Base-by-base conservation (phyloP, 192 early-diverging fungal genomes). In the Linnemannia schmuckeri region DNA sequence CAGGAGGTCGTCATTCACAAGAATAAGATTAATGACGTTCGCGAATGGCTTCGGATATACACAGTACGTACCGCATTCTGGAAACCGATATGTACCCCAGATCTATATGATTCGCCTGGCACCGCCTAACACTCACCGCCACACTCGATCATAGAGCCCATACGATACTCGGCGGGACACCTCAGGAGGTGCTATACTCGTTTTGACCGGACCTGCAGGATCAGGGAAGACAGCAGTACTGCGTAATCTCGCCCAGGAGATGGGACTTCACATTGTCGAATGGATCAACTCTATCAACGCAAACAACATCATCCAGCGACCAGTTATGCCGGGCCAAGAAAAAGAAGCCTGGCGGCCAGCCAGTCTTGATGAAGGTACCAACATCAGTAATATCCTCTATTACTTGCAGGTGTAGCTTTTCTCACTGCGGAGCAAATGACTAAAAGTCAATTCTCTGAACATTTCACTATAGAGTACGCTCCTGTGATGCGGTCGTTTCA, bases 201-300 rank as follows among this genome's bases (percentile, higher is more conserved):
- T 94, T 8, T 76, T 94, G 38, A 91, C 90, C 46, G 94, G 94
- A 24, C 92, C 94, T 76, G 88, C 94, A n/a, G 94, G 94, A 49
- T 82, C 92, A 61, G 91, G 94, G 71, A 94, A 94, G 78, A 93
- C 94, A 22, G 89, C 93, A 22, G 91, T 92, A 13, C 76, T 94
- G 54, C 85, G 88, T 0, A 89, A 93, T 74, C 66, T 95, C 38
- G 92, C 93, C 3, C 69, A 85, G 3, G 89, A 93, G 40, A 83
- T 95, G 73, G 78, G 70, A 8, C 76, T 94, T 37, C 82, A 90
- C 4, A 81, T 94, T 40, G 87, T 93, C 47, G 94, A 95, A 75
- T 95, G 94, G 94, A 88, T 90, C 77, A 95, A 94, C 68, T 89
- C 93, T 7, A 79, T 90, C 1, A 79, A 91, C 52, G 76, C 79